These are phyloP conservation scores for Sarcodon sp. DNA, from an alignment of 768 basidiomycete species.

Conservation along the genomic window DNA sequence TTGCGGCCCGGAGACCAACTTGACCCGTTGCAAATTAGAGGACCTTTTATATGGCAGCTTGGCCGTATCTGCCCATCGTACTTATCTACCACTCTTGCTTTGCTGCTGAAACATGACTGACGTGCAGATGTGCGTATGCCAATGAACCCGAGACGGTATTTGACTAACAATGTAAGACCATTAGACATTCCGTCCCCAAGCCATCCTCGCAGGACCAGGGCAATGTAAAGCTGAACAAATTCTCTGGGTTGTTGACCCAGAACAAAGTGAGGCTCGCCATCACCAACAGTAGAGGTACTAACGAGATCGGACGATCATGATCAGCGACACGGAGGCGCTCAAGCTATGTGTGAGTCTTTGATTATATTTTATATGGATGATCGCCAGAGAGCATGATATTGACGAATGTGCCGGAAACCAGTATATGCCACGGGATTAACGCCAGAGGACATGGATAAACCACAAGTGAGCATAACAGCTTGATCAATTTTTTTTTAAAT, in stretches of 20 bases:
- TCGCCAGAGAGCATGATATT: not conserved
- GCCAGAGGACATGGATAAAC: conserved; percentile 74
- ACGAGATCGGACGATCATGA: not conserved
- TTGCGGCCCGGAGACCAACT: not conserved
- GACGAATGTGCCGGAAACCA: conserved; percentile 11
- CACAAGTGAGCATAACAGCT: conserved; percentile 40
- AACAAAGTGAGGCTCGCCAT: conserved; percentile 38
- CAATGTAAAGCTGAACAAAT: conserved; percentile 53
- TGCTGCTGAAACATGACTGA: conserved; percentile 32
- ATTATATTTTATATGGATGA: conserved; percentile 22
- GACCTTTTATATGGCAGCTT: no score
- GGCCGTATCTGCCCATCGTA: no score
- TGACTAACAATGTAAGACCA: conserved; percentile 6
- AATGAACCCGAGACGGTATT: conserved; percentile 6
- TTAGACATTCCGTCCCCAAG: conserved; percentile 30
- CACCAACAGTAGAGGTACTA: not conserved
- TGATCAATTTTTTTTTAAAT: not conserved
- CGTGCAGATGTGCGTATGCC: conserved; percentile 42
- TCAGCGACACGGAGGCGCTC: conserved; percentile 59
- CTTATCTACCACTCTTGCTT: no score
- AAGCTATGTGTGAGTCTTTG: conserved; percentile 51
- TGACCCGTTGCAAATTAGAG: no score
- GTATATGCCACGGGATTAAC: conserved; percentile 72
- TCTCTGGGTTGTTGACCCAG: conserved; percentile 64
- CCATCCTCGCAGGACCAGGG: conserved; percentile 12